Evolutionary conservation across 805 yeast species (phyloP).

Genomic region (Barnettozyma californica): DNA sequence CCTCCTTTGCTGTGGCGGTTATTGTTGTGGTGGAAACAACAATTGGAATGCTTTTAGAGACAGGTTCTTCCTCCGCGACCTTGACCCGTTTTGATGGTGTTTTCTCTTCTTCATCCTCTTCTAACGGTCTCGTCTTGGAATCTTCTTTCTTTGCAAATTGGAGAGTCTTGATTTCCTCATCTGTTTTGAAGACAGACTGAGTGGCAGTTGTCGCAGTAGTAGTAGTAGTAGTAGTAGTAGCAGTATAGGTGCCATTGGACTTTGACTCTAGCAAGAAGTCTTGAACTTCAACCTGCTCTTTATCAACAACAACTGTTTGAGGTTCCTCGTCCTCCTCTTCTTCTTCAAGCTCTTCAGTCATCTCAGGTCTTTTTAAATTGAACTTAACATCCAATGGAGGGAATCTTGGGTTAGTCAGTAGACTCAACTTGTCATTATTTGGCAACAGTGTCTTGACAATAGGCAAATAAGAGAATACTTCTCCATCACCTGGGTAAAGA

Average conservation of each 20-base stretch:
- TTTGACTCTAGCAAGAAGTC: slow-evolving; percentile 16
- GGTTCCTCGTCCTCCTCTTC: slow-evolving; percentile 20
- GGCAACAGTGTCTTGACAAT: slow-evolving; percentile 52
- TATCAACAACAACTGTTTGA: slow-evolving; percentile 8
- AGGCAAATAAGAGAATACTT: slow-evolving; percentile 63
- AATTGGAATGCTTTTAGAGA: neutral
- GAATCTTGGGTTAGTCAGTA: slow-evolving; percentile 70
- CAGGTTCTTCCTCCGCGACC: slow-evolving; percentile 5
- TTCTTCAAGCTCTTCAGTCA: slow-evolving; percentile 27
- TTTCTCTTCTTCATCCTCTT: slow-evolving; percentile 18
- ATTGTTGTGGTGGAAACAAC: neutral
- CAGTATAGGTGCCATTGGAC: neutral
- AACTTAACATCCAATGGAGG: slow-evolving; percentile 37
- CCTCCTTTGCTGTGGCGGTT: slow-evolving; percentile 14
- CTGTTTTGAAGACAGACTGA: slow-evolving; percentile 19
- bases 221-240: too few relatives aligned
- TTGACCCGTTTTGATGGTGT: slow-evolving; percentile 25
- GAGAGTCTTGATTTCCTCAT: slow-evolving; percentile 21
- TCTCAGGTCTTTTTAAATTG: slow-evolving; percentile 19
- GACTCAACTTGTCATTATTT: slow-evolving; percentile 46
- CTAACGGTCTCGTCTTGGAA: slow-evolving; percentile 18
- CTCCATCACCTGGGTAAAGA: slow-evolving; percentile 58
- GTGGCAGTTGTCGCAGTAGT: neutral
- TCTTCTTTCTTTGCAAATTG: slow-evolving; percentile 17
- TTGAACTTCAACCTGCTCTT: slow-evolving; percentile 8